phyloP scores from a whole-genome alignment of 1,284 basidiomycete species.

The Porodaedalea pini region DNA sequence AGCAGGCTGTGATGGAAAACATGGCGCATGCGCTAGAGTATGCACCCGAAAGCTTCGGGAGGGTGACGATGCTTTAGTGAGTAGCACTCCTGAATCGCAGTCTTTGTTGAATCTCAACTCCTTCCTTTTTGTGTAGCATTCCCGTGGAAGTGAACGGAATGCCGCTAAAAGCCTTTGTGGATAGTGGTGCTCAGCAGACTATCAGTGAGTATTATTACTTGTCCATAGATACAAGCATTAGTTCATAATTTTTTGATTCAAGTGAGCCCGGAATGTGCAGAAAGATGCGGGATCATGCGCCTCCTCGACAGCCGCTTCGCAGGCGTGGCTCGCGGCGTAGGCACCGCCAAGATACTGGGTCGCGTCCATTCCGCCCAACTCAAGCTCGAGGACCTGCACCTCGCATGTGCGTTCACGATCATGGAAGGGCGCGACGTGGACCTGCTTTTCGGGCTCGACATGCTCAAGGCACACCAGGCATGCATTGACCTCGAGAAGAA shows the following conservation, averaged over 20 bases:
- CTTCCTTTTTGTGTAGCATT: conserved; percentile 43
- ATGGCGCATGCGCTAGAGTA: conserved; percentile 90
- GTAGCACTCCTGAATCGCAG: conserved; percentile 27
- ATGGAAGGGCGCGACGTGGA: conserved; percentile 95
- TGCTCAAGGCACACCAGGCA: conserved; percentile 97
- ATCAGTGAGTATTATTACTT: conserved; percentile 67
- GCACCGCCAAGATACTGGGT: conserved; percentile 92
- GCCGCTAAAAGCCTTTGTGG: conserved; percentile 94
- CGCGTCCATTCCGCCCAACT: conserved; percentile 92
- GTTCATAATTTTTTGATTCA: conserved; percentile 13
- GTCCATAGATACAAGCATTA: conserved; percentile 11
- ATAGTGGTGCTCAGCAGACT: conserved; percentile 94
- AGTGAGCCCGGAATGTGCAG: conserved; percentile 96
- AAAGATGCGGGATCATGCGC: conserved; percentile 92
- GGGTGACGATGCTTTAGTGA: conserved; percentile 95
- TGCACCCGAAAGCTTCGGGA: conserved; percentile 89
- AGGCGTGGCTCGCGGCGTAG: conserved; percentile 93
- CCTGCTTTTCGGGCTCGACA: conserved; percentile 93
- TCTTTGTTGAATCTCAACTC: conserved; percentile 4
- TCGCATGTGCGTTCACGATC: conserved; percentile 93
- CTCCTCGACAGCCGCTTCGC: conserved; percentile 85
- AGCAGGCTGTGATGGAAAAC: conserved; percentile 89
- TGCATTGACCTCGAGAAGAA: conserved; percentile 90
- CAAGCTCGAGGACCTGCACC: conserved; percentile 77
- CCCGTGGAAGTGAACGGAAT: conserved; percentile 89